Base-by-base conservation (phyloP, 2,329 filamentous ascomycete species). In the Dendrostoma leiphaemia region DNA sequence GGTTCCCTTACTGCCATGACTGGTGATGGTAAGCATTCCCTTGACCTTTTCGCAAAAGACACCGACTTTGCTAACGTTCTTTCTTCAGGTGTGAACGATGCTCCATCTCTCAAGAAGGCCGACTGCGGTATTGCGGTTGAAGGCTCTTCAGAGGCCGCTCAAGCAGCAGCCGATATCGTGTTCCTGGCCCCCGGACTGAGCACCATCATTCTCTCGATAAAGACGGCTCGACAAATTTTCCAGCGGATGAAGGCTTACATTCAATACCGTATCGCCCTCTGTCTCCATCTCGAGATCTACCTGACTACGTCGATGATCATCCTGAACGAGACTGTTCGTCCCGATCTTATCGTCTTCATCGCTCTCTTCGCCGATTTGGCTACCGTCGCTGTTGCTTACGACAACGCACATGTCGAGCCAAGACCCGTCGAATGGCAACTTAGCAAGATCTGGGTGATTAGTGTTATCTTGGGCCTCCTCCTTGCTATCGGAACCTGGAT, bases 401-500 rank as follows among this genome's bases (percentile, higher is more conserved):
- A 91, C 68, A 90, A 90, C 69, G 88, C 88, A 44, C 84, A 89
- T 74, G 89, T 84, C 64, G 88, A 91, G 67, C 79, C 79, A 57
- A 84, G 87, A 35, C 88, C 88, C 13, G 88, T 90, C 64, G 87
- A 90, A 71, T 91, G 88, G 88, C 88, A 91, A 74, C 70, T 91
- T 60, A 86, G 87, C 60, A 91, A 90, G 80, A 90, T 90, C 68
- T 90, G 87, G 88, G 80, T 90, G 61, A 89, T 91, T 65, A 86
- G 82, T 59, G 76, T 88, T 61, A 74, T 88, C 56, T 81, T 90
- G 48, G 88, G 88, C 70, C 61, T 82, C 31, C 73, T 90, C 41
- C 84, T 91, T 38, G 87, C 88, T 52, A 67, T 81, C 41, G 87
- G 77, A 57, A 91, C 88, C 63, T 91, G 88, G 88, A 76, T 90